These are phyloP conservation scores for Pseudonectria buxi DNA, from an alignment of 2,329 filamentous ascomycete genomes.

Conservation along the genomic window DNA sequence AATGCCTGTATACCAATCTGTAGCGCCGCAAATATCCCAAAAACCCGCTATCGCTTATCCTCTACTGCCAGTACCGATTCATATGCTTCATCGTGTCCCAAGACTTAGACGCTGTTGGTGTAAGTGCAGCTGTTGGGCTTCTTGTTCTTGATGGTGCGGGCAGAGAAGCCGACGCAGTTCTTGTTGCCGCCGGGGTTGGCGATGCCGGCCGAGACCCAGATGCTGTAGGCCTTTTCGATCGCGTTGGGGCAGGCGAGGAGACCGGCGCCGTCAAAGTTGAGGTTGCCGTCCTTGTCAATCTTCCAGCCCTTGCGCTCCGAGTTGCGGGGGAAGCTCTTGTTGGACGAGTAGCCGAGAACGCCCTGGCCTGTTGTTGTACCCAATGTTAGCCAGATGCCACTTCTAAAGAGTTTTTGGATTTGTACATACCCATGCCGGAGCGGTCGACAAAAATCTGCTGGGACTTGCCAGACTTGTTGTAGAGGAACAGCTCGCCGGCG, in stretches of 20 bases:
- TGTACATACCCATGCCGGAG: constrained; percentile 47
- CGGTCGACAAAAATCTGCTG: constrained; percentile 50
- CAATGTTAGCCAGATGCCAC: not conserved
- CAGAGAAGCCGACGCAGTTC: constrained; percentile 30
- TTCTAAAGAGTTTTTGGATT: no score
- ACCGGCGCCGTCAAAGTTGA: constrained; percentile 37
- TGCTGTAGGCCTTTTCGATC: constrained; percentile 31
- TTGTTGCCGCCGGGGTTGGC: constrained; percentile 29
- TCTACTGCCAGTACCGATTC: no score
- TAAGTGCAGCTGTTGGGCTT: constrained; percentile 33
- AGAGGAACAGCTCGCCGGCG: constrained; percentile 42
- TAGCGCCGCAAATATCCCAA: no score
- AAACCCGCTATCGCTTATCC: no score
- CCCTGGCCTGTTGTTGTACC: constrained; percentile 40
- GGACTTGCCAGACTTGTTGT: constrained; percentile 28
- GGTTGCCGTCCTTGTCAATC: constrained; percentile 34
- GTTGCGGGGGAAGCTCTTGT: constrained; percentile 33
- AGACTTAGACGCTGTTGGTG: constrained; percentile 8
- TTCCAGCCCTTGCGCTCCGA: constrained; percentile 41
- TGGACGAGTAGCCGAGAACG: constrained; percentile 44
- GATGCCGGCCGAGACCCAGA: constrained; percentile 30
- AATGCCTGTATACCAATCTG: no score
- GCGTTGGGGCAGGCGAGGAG: constrained; percentile 48
- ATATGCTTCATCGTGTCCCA: no score
- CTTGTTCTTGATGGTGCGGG: constrained; percentile 21